Base-by-base conservation (phyloP, 2,329 filamentous ascomycete genomes). In the Penicillium sp. region DNA sequence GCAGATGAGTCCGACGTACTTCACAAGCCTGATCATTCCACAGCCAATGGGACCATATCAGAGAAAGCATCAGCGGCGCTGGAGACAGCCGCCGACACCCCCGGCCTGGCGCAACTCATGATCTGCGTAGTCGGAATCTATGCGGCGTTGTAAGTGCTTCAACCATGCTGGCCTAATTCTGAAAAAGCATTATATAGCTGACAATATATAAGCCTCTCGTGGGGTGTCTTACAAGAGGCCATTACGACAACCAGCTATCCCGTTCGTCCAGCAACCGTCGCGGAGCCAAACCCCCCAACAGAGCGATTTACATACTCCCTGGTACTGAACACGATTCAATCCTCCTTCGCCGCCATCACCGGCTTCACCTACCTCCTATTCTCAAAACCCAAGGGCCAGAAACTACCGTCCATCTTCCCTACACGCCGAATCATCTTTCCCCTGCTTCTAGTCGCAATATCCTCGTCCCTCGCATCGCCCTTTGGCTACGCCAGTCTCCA, bases 41-140 rank as follows among this genome's bases (percentile, higher is more conserved):
- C 49, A 16, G 35, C 56, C 16, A 63, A 63, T 43, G 60, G 60
- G 27, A 57, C 22, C 29, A 54, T 50, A 6, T 54, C 60, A 29
- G 45, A 58, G 50, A 55, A 58, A 30, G 55, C 44, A 27, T 29
- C 47, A n/a, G 50, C 60, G 31, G 48, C 57, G 40, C 57, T 60
- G 16, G 63, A 64, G 31, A 55, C 64, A 14, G 59, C 71, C 28
- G 64, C 51, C 36, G 64, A 69, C 28, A 60, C 54, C 47, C 79
- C 85, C 8, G 87, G 88, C 4, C 67, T 89, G 27, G 65, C 87
- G 63, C 87, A 95, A 70, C 80, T 96, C 48, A 72, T 91, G 41
- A 81, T 95, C 54, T 92, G 91, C 57, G 89, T 96, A n/a, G 84
- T 84, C 6, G 93, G 93, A 52, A 99, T 99, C 62, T 99, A 99